These are phyloP conservation scores for Cryphonectria naterciae DNA, from an alignment of 2,329 filamentous ascomycete species.

Conservation along the genomic window DNA sequence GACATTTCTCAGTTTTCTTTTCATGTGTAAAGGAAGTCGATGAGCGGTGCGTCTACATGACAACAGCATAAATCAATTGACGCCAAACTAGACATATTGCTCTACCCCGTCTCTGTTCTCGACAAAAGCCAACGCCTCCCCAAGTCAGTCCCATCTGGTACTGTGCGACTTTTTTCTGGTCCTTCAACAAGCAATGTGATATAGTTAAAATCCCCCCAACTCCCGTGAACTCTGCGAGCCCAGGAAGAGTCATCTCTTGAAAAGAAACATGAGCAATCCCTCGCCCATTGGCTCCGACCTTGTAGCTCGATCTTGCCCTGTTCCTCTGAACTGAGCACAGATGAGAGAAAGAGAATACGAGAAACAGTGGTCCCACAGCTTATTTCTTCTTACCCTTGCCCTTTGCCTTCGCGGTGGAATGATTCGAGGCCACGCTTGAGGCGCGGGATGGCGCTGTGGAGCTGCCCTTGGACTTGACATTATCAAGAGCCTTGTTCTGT, in stretches of 20 bases:
- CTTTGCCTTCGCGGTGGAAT: conserved; percentile 55
- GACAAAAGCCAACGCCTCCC: conserved; percentile 1
- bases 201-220: not conserved
- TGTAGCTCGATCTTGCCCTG: not conserved
- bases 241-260: conserved; percentile 11
- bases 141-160: not conserved
- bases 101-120: conserved; percentile 3
- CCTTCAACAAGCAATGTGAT: not conserved
- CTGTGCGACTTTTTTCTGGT: not conserved
- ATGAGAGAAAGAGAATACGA: not conserved
- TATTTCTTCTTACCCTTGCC: conserved; percentile 59
- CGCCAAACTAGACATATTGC: conserved; percentile 3
- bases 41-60: conserved; percentile 14
- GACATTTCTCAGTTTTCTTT: conserved; percentile 18
- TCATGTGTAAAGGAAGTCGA: conserved; percentile 10
- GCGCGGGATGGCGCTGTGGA: conserved; percentile 82
- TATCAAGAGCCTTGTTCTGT: conserved; percentile 92
- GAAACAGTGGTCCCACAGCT: conserved; percentile 3
- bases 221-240: conserved; percentile 20
- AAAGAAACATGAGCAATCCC: not conserved
- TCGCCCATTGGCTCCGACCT: not conserved
- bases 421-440: conserved; percentile 82
- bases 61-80: not conserved
- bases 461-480: conserved; percentile 80
- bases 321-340: not conserved